Evolutionary conservation across 2,329 filamentous ascomycete genomes (phyloP).

Genomic region (Thelonectria rubi): DNA sequence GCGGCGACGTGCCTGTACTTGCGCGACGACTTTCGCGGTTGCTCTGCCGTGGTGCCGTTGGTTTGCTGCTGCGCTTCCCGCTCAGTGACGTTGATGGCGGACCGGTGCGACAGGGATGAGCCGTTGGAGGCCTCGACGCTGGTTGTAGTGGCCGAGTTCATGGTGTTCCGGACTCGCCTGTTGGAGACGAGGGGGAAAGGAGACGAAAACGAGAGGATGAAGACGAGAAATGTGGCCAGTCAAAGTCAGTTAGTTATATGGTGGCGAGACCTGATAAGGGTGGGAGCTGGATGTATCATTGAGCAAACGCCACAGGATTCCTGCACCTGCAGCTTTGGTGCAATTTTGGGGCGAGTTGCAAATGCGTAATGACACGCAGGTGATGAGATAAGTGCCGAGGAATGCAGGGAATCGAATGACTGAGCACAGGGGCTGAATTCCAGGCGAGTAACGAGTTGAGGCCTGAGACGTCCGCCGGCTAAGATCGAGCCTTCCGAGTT

Average conservation of each 20-base stretch:
- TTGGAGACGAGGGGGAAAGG: slow-evolving; percentile 23
- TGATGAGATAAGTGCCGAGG: slow-evolving; percentile 26
- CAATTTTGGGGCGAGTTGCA: slow-evolving; percentile 3
- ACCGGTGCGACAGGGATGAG: slow-evolving; percentile 36
- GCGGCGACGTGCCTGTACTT: slow-evolving; percentile 95
- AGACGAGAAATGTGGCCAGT: slow-evolving; percentile 3
- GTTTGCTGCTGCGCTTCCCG: slow-evolving; percentile 34
- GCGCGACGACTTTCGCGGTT: slow-evolving; percentile 35
- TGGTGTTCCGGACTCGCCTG: slow-evolving; percentile 37
- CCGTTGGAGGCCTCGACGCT: slow-evolving; percentile 46
- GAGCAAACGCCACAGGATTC: slow-evolving; percentile 18
- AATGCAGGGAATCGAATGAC: slow-evolving; percentile 34
- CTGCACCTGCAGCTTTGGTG: slow-evolving; percentile 21
- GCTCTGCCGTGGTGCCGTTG: slow-evolving; percentile 38
- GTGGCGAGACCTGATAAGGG: slow-evolving; percentile 27
- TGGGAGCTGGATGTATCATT: slow-evolving; percentile 11
- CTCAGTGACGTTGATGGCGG: slow-evolving; percentile 41
- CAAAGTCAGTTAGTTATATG: slow-evolving; percentile 20
- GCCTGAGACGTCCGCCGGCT: slow-evolving; percentile 7
- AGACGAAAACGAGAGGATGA: slow-evolving; percentile 1
- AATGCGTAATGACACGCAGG: slow-evolving; percentile 24
- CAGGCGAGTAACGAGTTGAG: slow-evolving; percentile 28
- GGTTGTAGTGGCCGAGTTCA: slow-evolving; percentile 55
- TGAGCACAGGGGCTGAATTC: slow-evolving; percentile 24
- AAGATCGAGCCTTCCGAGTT: slow-evolving; percentile 25